Evolutionary conservation across 108 stramenopile species (phyloP).

Genomic region (Skeletonema tropicum): DNA sequence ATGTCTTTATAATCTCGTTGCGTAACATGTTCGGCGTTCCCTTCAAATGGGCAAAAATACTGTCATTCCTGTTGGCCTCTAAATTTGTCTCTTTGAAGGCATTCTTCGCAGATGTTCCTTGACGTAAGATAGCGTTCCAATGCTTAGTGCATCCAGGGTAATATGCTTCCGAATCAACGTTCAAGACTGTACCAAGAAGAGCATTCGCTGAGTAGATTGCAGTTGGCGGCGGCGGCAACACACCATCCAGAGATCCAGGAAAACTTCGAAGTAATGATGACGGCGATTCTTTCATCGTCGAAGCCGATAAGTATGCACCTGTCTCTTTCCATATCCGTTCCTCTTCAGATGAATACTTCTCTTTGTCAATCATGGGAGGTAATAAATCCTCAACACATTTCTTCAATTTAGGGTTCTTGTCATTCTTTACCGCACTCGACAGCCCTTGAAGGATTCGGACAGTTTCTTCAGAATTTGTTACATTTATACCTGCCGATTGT

Average conservation of each 20-base stretch:
- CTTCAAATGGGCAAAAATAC: neutral
- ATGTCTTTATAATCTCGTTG: constrained; percentile 3
- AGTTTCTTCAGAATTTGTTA: neutral
- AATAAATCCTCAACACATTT: neutral
- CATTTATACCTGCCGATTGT: neutral
- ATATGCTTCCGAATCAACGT: constrained; percentile 4
- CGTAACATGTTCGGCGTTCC: neutral
- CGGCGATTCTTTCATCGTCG: neutral
- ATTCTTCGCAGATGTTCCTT: neutral
- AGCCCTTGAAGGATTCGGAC: neutral
- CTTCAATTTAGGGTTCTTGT: neutral
- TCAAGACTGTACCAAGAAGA: neutral
- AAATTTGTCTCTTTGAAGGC: neutral
- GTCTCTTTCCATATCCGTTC: constrained; percentile 1
- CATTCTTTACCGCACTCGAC: neutral
- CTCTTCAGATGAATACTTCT: neutral
- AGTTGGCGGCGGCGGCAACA: constrained; percentile 1
- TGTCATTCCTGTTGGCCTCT: neutral
- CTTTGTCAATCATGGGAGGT: neutral
- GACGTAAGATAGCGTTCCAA: neutral
- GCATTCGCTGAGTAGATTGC: constrained; percentile 1
- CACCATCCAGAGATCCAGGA: constrained; percentile 1
- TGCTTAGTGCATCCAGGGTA: constrained; percentile 8
- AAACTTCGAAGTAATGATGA: neutral
- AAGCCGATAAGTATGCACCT: neutral